These are phyloP conservation scores for Hyphopichia buzzinii DNA, from an alignment of 1,139 yeast genomes.

Conservation along the genomic window DNA sequence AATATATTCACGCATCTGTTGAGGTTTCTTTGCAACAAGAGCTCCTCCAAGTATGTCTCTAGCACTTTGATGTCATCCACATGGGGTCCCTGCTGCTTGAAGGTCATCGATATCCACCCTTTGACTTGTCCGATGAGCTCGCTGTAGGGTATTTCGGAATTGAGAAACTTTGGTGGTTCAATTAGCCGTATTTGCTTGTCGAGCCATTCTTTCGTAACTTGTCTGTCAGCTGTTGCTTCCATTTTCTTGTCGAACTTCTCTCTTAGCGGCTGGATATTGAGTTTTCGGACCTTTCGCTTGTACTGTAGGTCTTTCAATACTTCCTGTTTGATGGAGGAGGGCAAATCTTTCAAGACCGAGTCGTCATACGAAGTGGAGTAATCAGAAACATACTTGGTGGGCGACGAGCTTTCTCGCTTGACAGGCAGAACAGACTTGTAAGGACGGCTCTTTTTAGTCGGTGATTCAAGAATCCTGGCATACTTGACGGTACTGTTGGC, in stretches of 20 bases:
- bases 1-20: conserved; percentile 23
- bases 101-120: conserved; percentile 50
- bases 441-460: conserved; percentile 15
- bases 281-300: conserved; percentile 24
- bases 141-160: conserved; percentile 24
- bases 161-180: conserved; percentile 34
- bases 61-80: conserved; percentile 50
- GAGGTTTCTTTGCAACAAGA: conserved; percentile 18
- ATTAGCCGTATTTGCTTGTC: conserved; percentile 18
- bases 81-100: conserved; percentile 55
- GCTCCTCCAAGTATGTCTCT: conserved; percentile 19
- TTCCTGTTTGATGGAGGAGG: conserved; percentile 41
- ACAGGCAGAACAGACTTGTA: conserved; percentile 14
- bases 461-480: conserved; percentile 37
- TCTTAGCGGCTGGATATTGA: conserved; percentile 29
- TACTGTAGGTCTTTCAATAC: conserved; percentile 40
- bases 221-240: conserved; percentile 16
- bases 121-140: conserved; percentile 37
- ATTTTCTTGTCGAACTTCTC: conserved; percentile 26
- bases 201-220: conserved; percentile 27
- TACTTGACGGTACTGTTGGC: conserved; percentile 30
- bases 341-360: conserved; percentile 45
- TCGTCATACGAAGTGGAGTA: conserved; percentile 34
- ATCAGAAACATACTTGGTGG: conserved; percentile 6
- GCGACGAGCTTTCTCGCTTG: conserved; percentile 13